These are phyloP conservation scores for Tricholoma terreum DNA, from an alignment of 768 basidiomycete genomes.

Conservation along the genomic window DNA sequence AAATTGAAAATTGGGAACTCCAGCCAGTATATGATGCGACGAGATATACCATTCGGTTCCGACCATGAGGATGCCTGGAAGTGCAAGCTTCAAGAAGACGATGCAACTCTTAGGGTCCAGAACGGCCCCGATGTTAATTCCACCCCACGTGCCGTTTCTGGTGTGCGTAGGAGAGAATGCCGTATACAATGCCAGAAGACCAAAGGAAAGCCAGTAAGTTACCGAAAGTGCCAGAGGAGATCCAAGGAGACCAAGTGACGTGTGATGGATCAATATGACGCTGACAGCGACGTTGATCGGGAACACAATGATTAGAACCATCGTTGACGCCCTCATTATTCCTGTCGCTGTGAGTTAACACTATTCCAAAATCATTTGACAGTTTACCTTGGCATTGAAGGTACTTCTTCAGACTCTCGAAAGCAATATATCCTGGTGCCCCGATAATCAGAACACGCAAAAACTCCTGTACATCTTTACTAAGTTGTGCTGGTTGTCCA, in stretches of 20 bases:
- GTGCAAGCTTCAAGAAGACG: conserved; percentile 59
- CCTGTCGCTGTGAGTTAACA: conserved; percentile 35
- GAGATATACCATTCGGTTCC: conserved; percentile 72
- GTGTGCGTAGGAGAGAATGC: conserved; percentile 49
- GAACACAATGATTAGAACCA: conserved; percentile 57
- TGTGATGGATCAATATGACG: conserved; percentile 60
- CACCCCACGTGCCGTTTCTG: conserved; percentile 63
- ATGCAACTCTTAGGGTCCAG: conserved; percentile 49
- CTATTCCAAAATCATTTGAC: background rate
- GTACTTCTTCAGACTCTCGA: conserved; percentile 77
- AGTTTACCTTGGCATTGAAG: conserved; percentile 70
- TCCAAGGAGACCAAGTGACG: conserved; percentile 60
- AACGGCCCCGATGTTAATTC: conserved; percentile 43
- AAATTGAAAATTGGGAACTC: background rate
- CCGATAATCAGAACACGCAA: conserved; percentile 62
- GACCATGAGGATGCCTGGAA: conserved; percentile 80
- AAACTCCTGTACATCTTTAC: conserved; percentile 60
- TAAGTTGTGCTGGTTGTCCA: conserved; percentile 57
- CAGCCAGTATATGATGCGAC: background rate
- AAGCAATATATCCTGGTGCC: conserved; percentile 72
- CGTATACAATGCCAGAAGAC: conserved; percentile 49
- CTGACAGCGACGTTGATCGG: conserved; percentile 66
- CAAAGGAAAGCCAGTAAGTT: conserved; percentile 68
- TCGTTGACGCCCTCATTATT: conserved; percentile 71
- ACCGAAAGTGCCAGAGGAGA: conserved; percentile 65